phyloP scores from a whole-genome alignment of 1,139 yeast genomes.

The Ogataea hybrid region DNA sequence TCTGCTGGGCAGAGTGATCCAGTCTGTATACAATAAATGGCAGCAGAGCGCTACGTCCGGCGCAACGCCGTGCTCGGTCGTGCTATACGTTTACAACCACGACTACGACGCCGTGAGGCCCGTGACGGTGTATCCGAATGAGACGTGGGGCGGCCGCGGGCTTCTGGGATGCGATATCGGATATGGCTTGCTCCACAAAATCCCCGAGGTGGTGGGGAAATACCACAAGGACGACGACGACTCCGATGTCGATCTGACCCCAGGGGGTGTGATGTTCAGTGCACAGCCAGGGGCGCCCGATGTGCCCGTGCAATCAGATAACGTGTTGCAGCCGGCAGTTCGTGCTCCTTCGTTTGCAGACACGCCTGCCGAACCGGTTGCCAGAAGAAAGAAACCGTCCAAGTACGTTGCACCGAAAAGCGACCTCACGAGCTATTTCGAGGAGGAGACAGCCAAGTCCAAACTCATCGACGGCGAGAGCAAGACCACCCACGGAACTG shows the following conservation, averaged over 20 bases:
- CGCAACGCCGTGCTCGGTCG: constrained; percentile 34
- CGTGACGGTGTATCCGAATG: constrained; percentile 69
- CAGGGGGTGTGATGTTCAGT: constrained; percentile 27
- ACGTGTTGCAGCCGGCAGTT: constrained; percentile 18
- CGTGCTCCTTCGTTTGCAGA: constrained; percentile 24
- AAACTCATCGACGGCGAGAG: constrained; percentile 26
- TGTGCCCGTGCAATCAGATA: constrained; percentile 10
- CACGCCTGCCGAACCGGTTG: constrained; percentile 9
- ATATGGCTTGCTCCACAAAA: constrained; percentile 80
- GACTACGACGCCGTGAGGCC: constrained; percentile 85
- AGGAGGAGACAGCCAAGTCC: constrained; percentile 29
- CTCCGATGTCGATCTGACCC: constrained; percentile 18
- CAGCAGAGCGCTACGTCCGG: constrained; percentile 19
- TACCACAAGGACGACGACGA: constrained; percentile 21
- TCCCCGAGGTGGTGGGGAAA: constrained; percentile 68
- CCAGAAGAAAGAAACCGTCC: constrained; percentile 17
- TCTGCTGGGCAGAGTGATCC: constrained; percentile 64
- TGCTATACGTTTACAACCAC: constrained; percentile 82
- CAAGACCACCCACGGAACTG: constrained; percentile 14
- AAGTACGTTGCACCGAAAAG: constrained; percentile 11
- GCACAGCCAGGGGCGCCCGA: constrained; percentile 5
- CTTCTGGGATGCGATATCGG: constrained; percentile 94
- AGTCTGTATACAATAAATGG: constrained; percentile 53
- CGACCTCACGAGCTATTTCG: constrained; percentile 27
- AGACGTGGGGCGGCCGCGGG: constrained; percentile 66